Conservation (phyloP, 2,329 filamentous ascomycete species). For the Lachnellula subtilissima region DNA sequence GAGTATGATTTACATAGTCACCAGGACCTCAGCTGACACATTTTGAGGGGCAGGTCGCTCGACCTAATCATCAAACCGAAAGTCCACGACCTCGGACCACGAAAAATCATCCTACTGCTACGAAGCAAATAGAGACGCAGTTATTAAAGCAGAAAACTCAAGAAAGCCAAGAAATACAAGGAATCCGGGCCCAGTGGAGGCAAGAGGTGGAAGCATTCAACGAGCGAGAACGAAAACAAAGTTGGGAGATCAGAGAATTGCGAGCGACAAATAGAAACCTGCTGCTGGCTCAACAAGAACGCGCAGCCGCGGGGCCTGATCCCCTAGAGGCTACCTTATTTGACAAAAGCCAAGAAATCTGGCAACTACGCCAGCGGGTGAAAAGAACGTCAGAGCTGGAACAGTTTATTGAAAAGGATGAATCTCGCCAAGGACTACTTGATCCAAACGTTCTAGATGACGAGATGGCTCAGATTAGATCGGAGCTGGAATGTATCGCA, state of each 20-base stretch:
- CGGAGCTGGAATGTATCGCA: background rate
- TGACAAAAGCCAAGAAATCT: background rate
- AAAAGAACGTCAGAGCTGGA: background rate
- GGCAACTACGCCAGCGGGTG: slow-evolving; percentile 1
- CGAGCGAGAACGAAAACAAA: background rate
- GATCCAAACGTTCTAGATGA: background rate
- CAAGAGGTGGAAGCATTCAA: background rate
- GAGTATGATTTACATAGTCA: no score
- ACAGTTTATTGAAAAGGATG: background rate
- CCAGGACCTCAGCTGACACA: no score
- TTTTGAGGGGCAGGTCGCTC: no score
- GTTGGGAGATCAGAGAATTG: background rate
- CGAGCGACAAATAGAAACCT: background rate
- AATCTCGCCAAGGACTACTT: background rate
- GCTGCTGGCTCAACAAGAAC: background rate
- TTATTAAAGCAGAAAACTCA: background rate
- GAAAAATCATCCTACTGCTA: no score
- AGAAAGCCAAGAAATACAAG: background rate
- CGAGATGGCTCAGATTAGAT: background rate
- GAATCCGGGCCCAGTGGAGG: slow-evolving; percentile 1
- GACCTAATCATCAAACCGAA: no score
- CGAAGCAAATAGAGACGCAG: background rate
- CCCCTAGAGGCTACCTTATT: background rate
- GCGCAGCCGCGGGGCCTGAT: background rate
- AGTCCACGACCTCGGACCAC: no score